These are phyloP conservation scores for Pilatotrama ljubarskyi DNA, from an alignment of 768 basidiomycete species.

Conservation along the genomic window DNA sequence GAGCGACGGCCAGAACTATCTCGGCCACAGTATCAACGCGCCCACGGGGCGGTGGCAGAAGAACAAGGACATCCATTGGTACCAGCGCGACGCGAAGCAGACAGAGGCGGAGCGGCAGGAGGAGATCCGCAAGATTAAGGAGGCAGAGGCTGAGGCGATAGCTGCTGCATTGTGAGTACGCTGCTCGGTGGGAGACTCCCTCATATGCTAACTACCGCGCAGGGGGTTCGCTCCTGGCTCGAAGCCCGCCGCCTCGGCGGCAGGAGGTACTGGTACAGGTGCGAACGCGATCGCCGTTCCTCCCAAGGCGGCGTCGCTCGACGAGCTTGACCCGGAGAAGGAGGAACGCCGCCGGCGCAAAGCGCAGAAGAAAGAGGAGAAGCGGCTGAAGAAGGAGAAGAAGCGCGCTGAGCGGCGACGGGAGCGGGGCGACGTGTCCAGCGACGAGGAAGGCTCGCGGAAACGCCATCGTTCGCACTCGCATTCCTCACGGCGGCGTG, in stretches of 20 bases:
- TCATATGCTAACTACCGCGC: conserved; percentile 1
- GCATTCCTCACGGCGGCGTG: conserved; percentile 17
- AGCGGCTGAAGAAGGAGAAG: conserved; percentile 42
- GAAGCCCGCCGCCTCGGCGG: conserved; percentile 20
- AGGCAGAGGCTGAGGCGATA: conserved; percentile 87
- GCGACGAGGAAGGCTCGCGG: conserved; percentile 10
- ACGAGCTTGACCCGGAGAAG: conserved; percentile 30
- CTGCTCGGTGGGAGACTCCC: neutral
- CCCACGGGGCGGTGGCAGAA: conserved; percentile 97
- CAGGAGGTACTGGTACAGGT: conserved; percentile 28
- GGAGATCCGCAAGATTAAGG: conserved; percentile 82
- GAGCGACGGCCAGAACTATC: conserved; percentile 66
- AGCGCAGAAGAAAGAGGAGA: conserved; percentile 53
- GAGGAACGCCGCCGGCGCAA: conserved; percentile 41
- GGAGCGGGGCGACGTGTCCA: conserved; percentile 15
- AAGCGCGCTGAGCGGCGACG: conserved; percentile 36
- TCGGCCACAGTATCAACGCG: conserved; percentile 93
- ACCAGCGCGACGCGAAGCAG: conserved; percentile 59
- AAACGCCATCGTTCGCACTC: conserved; percentile 5
- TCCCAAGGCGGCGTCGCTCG: conserved; percentile 9
- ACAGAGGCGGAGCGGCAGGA: conserved; percentile 53
- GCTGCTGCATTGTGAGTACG: conserved; percentile 68
- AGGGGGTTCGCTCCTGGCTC: conserved; percentile 68
- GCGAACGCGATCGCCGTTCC: conserved; percentile 32
- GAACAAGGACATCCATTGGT: conserved; percentile 97